Evolutionary conservation across 495 filamentous ascomycete species (phyloP).

Genomic region (Aspergillus heteromorphus): DNA sequence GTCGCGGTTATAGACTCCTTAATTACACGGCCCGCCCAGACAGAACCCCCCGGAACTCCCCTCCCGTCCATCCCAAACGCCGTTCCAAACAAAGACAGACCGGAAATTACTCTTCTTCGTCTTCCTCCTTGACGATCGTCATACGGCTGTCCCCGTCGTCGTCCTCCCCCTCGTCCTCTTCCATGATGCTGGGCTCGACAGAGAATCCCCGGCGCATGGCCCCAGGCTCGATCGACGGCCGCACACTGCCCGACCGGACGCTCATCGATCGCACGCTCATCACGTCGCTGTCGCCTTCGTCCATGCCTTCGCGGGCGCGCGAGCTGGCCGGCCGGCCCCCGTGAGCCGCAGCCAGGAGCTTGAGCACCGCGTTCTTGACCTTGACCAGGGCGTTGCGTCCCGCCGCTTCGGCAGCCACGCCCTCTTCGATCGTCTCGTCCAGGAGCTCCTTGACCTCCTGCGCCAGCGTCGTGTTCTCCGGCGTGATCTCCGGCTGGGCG

Average conservation of each 20-base stretch:
- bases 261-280: slow-evolving; percentile 20
- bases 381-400: slow-evolving; percentile 74
- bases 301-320: slow-evolving; percentile 32
- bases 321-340: slow-evolving; percentile 29
- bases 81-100: slow-evolving; percentile 20
- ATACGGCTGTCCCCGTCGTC: slow-evolving; percentile 48
- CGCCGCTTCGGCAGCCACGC: slow-evolving; percentile 63
- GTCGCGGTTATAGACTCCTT: not conserved
- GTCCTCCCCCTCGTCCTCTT: slow-evolving; percentile 41
- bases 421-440: slow-evolving; percentile 62
- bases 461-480: slow-evolving; percentile 33
- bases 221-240: slow-evolving; percentile 35
- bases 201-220: slow-evolving; percentile 27
- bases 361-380: slow-evolving; percentile 57
- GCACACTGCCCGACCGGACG: slow-evolving; percentile 35
- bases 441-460: slow-evolving; percentile 48
- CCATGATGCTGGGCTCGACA: slow-evolving; percentile 44
- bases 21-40: not conserved
- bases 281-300: slow-evolving; percentile 32
- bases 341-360: slow-evolving; percentile 39
- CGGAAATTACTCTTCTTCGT: slow-evolving; percentile 21
- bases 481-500: slow-evolving; percentile 29
- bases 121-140: slow-evolving; percentile 38
- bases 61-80: slow-evolving; percentile 7
- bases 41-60: not conserved